Conservation (phyloP, 176 grass and related monocot genomes). For the Pontederia paniculata region DNA sequence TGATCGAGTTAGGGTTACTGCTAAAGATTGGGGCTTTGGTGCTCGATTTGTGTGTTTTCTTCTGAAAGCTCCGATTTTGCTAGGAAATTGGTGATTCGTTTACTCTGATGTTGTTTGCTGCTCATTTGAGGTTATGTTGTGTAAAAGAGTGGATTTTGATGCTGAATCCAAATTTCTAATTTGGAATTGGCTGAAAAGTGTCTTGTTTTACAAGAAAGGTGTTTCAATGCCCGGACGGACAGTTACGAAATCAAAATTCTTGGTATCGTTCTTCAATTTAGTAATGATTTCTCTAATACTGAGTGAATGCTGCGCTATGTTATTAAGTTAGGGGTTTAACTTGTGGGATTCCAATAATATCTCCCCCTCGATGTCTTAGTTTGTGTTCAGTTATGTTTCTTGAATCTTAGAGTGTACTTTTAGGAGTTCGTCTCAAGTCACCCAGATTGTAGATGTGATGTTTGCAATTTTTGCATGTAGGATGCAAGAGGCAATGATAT, state of each 20-base stretch:
- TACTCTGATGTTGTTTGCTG: neutral
- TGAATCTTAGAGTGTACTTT: too few relatives aligned
- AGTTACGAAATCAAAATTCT: too few relatives aligned
- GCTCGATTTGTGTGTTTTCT: neutral
- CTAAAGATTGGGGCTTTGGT: too few relatives aligned
- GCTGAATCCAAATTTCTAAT: neutral
- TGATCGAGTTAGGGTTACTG: neutral
- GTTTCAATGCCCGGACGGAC: neutral
- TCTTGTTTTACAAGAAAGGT: neutral
- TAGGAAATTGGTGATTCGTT: neutral
- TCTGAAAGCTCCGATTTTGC: neutral
- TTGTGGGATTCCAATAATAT: too few relatives aligned
- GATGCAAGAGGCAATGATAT: slow-evolving; percentile 79
- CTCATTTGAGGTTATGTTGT: neutral
- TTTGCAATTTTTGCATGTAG: slow-evolving; percentile 22
- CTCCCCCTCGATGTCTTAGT: too few relatives aligned
- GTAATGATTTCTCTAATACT: neutral
- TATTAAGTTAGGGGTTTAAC: too few relatives aligned
- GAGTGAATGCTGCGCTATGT: too few relatives aligned
- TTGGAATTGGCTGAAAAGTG: neutral
- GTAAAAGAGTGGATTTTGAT: neutral
- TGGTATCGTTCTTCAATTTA: neutral
- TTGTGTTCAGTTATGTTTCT: too few relatives aligned
- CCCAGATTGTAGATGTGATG: neutral
- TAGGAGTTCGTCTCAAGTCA: too few relatives aligned